Base-by-base conservation (phyloP, 2,329 filamentous ascomycete species). In the Epichloe hybrida region DNA sequence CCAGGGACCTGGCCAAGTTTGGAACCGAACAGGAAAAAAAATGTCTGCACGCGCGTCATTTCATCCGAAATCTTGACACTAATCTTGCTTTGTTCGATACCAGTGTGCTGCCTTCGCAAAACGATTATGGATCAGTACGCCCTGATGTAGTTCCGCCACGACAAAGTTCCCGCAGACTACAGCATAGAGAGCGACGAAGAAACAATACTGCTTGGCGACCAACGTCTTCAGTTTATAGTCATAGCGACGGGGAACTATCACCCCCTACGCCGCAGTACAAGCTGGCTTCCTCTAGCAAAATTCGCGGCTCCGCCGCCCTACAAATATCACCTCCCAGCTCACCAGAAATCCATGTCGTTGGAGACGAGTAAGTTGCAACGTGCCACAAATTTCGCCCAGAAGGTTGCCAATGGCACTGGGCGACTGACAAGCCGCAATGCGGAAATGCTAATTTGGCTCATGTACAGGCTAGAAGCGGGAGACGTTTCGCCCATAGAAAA, bases 301-400 rank as follows among this genome's bases (percentile, higher is more conserved):
- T 60, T 53, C 53, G 58, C 46, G 62, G 58, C 46, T 34, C 46
- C 77, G 61, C 73, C 70, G 43, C 78, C 72, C 53, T 63, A 54
- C 61, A 62, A 50, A 69, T 80, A 54, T 80, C 77, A 11, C 77
- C 77, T 49, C 76, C 75, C 34, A 80, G 76, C 65, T 80, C 77
- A 41, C 76, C 77, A 23, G 77, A 80, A 51, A 58, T 66, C 9
- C 59, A 62, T 44, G 62, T 64, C 47, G 57, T 61, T 37, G 62
- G 59, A 49, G 52, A 69, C 56, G 62, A 57, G 73, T 77, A 67
- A 71, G 74, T 71, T 37, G 52, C 34, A 8, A 4, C 8, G 6
- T 40, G 23, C 21, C 23, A 13, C 12, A 39, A 15, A 36, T 3
- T 7, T 7, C 13, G 42, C 23, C 42, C 15, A n/a, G 13, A 15